Conservation (phyloP, 148 eudicot species). For the Chenopodium album region DNA sequence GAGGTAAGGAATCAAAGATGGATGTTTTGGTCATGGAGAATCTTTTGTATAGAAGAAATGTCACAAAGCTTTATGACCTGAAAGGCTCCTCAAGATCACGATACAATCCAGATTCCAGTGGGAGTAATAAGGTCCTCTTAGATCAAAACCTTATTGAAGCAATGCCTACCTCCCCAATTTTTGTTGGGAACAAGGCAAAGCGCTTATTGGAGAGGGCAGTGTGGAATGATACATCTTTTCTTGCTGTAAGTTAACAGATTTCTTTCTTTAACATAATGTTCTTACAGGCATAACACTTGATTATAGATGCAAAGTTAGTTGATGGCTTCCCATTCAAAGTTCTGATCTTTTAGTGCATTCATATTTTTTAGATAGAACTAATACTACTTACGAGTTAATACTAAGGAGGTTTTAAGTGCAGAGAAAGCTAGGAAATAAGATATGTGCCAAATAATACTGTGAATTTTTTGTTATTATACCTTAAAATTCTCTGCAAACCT, state of each 20-base stretch:
- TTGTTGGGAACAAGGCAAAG: conserved; percentile 93
- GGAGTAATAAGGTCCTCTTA: conserved; percentile 83
- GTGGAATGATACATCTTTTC: conserved; percentile 95
- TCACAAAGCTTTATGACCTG: conserved; percentile 81
- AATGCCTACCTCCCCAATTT: conserved; percentile 95
- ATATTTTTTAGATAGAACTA: neutral
- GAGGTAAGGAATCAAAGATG: conserved; percentile 89
- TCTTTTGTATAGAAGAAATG: conserved; percentile 77
- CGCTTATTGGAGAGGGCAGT: conserved; percentile 87
- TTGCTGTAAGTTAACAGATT: conserved; percentile 64
- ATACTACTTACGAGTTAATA: too few relatives aligned
- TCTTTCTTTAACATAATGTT: neutral
- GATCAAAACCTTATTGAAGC: conserved; percentile 96
- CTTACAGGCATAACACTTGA: neutral
- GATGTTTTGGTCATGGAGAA: conserved; percentile 96
- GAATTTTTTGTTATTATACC: too few relatives aligned
- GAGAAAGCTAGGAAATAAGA: neutral
- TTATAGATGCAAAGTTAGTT: neutral
- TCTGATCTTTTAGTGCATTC: neutral
- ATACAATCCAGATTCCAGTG: conserved; percentile 83
- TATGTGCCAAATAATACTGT: too few relatives aligned
- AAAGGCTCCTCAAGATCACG: conserved; percentile 94
- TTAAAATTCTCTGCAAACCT: too few relatives aligned
- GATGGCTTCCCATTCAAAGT: neutral
- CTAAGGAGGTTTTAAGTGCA: neutral